Percentiles rank a stretch among this genome's conserved stretches.
phyloP scores from a whole-genome alignment of 768 basidiomycete species.

The Boletus reticuloceps region DNA sequence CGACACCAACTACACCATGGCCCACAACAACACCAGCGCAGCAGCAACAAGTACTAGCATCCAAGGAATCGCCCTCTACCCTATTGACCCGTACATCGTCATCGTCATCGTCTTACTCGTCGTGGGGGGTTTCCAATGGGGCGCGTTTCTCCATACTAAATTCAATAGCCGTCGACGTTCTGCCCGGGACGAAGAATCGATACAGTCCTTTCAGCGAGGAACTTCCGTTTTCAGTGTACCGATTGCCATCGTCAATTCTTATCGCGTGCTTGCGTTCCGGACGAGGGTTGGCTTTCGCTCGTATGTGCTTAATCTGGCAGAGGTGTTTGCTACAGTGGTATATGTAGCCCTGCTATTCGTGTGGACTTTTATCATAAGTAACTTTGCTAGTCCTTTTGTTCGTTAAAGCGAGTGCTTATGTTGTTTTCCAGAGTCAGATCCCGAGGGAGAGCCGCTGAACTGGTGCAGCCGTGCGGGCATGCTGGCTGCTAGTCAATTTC shows the following conservation, averaged over 20 bases:
- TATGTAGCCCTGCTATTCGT: constrained; percentile 39
- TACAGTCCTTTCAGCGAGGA: neutral
- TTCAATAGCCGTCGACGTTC: constrained; percentile 6
- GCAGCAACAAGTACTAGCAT: neutral
- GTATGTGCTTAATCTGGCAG: constrained; percentile 40
- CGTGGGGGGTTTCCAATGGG: constrained; percentile 22
- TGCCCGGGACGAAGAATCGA: constrained; percentile 3
- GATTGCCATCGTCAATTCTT: constrained; percentile 31
- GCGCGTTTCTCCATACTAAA: constrained; percentile 10
- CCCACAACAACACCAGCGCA: neutral
- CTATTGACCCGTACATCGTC: constrained; percentile 12
- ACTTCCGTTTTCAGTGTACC: constrained; percentile 23
- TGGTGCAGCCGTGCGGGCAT: constrained; percentile 33
- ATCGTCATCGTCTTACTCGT: constrained; percentile 9
- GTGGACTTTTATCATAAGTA: constrained; percentile 39
- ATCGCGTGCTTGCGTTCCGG: constrained; percentile 38
- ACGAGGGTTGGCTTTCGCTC: constrained; percentile 33
- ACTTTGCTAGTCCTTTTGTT: neutral
- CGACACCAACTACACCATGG: constrained; percentile 1
- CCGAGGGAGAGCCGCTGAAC: constrained; percentile 22
- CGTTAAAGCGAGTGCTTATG: neutral
- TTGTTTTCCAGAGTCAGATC: constrained; percentile 17
- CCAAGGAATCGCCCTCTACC: constrained; percentile 16
- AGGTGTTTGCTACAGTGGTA: constrained; percentile 35
- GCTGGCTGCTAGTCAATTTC: constrained; percentile 36